Evolutionary conservation across 1,284 basidiomycete species (phyloP), one percentile per base, ranked within the genome.

Genomic region (Apiotrichum gracile): DNA sequence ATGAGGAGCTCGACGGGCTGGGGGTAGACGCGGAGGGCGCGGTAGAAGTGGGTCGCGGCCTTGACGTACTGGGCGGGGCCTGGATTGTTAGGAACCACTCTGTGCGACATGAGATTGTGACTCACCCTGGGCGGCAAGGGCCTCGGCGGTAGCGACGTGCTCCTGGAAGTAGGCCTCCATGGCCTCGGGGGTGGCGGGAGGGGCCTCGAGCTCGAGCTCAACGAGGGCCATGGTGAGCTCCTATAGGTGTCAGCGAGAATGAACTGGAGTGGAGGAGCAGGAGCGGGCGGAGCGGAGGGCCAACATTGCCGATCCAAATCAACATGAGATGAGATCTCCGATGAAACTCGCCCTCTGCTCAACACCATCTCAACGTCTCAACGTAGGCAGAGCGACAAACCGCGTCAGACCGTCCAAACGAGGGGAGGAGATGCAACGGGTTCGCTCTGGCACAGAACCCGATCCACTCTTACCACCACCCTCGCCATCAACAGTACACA

Each of bases 11-110:
- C 92, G 41, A 91, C 83, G 12, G 91, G 91, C 45, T 87, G 83
- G 52, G 93, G 94, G 78, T 97, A 98, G 42, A 96, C 92, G 55
- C 89, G 84, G 59, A 97, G 83, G 6, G 91, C 94, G 55, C 88
- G 84, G 82, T 86, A 97, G 82, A 97, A 97, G 50, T 86, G 83
- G 67, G 89, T 78, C 26, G 96, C 92, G 8, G 94, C 86, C 19
- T 85, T 80, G 43, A 94, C 79, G 67, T 86, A 78, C 74, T 84
- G 84, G 37, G 80, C 76, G 43, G 88, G 86, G 39, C 90, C 91
- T 93, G 62, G 16, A 0, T 10, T 12, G 31, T 46, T 19, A 46
- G 44, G 25, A 17, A 35, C 12, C 10, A 21, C 17, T 5, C 5
- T 46, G 38, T 34, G 40, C 9, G 6, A 21, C 13, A 38, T 3